phyloP scores from a whole-genome alignment of 306 rosid species.

The Glycine latifolia region DNA sequence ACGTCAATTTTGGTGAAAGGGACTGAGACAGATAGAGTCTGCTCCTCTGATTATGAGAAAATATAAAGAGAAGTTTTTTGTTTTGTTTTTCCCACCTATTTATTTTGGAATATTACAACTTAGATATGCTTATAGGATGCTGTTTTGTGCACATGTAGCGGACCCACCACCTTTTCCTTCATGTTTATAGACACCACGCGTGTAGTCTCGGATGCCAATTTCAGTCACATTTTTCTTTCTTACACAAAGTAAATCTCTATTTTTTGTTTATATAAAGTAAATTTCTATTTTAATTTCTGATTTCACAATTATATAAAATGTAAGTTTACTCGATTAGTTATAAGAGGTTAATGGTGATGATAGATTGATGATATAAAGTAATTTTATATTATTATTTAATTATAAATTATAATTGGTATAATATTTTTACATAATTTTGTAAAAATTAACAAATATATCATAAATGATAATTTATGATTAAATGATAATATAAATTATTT shows the following conservation, averaged over 20 bases:
- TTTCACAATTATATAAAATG: neutral
- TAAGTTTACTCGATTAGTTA: too few relatives aligned
- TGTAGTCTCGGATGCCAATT: conserved; percentile 14
- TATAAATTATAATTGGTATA: too few relatives aligned
- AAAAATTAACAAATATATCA: too few relatives aligned
- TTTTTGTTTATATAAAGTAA: too few relatives aligned
- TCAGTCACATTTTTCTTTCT: too few relatives aligned
- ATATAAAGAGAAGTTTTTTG: conserved; percentile 32
- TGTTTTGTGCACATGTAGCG: conserved; percentile 45
- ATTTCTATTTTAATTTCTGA: neutral
- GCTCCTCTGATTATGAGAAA: neutral
- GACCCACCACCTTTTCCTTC: conserved; percentile 49
- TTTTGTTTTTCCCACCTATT: neutral
- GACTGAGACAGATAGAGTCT: neutral
- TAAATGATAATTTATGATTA: too few relatives aligned
- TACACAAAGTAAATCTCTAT: too few relatives aligned
- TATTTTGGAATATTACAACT: conserved; percentile 25
- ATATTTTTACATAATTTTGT: too few relatives aligned
- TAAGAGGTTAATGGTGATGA: too few relatives aligned
- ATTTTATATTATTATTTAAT: too few relatives aligned
- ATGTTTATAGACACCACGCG: neutral
- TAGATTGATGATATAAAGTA: too few relatives aligned
- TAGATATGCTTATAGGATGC: neutral
- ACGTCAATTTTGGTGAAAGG: conserved; percentile 23
- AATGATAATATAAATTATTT: too few relatives aligned